Evolutionary conservation across 75 land plant species (phyloP).

Genomic region (Sequoia sempervirens): DNA sequence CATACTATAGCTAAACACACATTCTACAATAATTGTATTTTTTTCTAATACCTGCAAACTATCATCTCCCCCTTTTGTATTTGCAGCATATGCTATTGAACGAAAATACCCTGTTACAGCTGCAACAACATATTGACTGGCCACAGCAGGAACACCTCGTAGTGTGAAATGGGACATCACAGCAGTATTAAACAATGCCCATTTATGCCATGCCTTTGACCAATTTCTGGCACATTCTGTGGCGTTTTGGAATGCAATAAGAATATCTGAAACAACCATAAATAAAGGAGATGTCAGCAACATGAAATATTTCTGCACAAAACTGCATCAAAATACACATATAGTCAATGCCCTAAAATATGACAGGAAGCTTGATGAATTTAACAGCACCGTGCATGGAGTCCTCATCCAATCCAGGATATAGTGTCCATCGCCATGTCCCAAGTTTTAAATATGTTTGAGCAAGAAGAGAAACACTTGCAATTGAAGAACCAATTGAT

Average conservation of each 20-base stretch:
- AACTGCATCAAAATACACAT: neutral
- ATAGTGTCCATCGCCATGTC: slow-evolving; percentile 77
- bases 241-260: slow-evolving; percentile 52
- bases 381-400: slow-evolving; percentile 64
- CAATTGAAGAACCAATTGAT: slow-evolving; percentile 13
- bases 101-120: slow-evolving; percentile 95
- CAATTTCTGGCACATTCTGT: slow-evolving; percentile 74
- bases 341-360: neutral
- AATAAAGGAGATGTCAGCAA: neutral
- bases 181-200: slow-evolving; percentile 98
- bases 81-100: slow-evolving; percentile 88
- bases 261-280: slow-evolving; percentile 52
- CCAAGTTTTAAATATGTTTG: slow-evolving; percentile 80
- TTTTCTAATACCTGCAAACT: slow-evolving; percentile 83
- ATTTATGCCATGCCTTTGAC: slow-evolving; percentile 98
- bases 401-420: slow-evolving; percentile 77
- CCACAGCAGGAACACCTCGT: slow-evolving; percentile 41
- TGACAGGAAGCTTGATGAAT: neutral
- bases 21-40: neutral
- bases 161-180: slow-evolving; percentile 82
- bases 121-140: slow-evolving; percentile 78
- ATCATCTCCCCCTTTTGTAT: slow-evolving; percentile 89
- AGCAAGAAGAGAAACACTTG: slow-evolving; percentile 63
- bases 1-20: neutral
- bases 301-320: neutral